These are phyloP conservation scores for Omphalea diandra DNA, from an alignment of 441 rosid genomes.

Conservation along the genomic window DNA sequence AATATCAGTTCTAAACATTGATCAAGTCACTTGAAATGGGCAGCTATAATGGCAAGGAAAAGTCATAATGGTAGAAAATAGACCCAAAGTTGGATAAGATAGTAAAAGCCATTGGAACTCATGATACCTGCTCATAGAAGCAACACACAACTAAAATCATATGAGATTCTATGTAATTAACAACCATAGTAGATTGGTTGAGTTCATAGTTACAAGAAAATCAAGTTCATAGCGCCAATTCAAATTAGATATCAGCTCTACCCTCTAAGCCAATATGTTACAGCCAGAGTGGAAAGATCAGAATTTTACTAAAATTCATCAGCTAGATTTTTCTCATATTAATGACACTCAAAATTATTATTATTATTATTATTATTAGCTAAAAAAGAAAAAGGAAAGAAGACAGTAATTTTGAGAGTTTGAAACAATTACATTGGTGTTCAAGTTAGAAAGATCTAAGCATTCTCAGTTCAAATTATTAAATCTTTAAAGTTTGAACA, in stretches of 20 bases:
- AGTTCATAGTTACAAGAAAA: not conserved
- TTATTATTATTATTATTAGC: too few relatives aligned
- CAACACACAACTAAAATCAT: too few relatives aligned
- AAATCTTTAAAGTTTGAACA: not conserved
- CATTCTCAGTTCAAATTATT: not conserved
- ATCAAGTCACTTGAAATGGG: too few relatives aligned
- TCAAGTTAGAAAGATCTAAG: not conserved
- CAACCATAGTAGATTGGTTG: too few relatives aligned
- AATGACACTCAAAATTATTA: not conserved
- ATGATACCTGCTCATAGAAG: too few relatives aligned
- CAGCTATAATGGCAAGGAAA: not conserved
- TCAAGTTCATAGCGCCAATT: not conserved
- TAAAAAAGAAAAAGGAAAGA: too few relatives aligned
- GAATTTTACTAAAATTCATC: not conserved
- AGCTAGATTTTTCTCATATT: not conserved
- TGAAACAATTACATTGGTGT: not conserved
- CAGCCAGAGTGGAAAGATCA: not conserved
- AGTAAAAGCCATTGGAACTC: too few relatives aligned
- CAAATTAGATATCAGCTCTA: not conserved
- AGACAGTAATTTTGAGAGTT: not conserved
- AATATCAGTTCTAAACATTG: too few relatives aligned
- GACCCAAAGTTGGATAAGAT: not conserved
- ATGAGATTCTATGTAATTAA: too few relatives aligned
- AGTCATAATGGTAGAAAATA: not conserved
- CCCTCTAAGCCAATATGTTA: not conserved